Conservation (phyloP, 2,329 filamentous ascomycete genomes). For the Penicillium sp. region DNA sequence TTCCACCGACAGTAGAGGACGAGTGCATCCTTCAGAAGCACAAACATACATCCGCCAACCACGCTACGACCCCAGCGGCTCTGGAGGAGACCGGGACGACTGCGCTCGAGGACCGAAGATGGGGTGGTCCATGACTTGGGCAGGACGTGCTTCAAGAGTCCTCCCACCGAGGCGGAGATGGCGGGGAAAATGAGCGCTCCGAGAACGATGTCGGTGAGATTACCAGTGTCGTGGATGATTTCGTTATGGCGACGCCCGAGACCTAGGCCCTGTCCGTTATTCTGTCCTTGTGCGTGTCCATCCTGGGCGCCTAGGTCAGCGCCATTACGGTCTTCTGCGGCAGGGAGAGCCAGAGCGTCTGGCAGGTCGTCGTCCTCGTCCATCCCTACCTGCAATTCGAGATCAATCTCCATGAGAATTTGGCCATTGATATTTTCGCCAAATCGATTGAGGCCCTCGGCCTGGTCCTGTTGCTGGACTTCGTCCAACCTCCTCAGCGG, state of each 20-base stretch:
- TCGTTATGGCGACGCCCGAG: conserved; percentile 43
- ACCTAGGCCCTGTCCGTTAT: conserved; percentile 23
- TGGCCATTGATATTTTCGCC: conserved; percentile 36
- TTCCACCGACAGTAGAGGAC: conserved; percentile 55
- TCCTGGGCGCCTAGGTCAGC: conserved; percentile 27
- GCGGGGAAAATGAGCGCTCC: conserved; percentile 74
- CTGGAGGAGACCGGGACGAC: conserved; percentile 65
- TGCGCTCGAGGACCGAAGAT: conserved; percentile 33
- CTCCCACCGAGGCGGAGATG: conserved; percentile 72
- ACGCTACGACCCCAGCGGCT: conserved; percentile 84
- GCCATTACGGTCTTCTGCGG: conserved; percentile 18
- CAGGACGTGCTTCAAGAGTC: conserved; percentile 62
- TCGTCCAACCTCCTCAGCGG: conserved; percentile 39
- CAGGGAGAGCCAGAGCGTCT: conserved; percentile 26
- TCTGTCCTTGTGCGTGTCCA: conserved; percentile 22
- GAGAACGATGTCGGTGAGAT: conserved; percentile 56
- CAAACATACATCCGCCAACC: conserved; percentile 79
- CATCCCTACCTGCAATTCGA: conserved; percentile 50
- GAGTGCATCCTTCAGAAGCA: conserved; percentile 69
- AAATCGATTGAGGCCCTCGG: conserved; percentile 24
- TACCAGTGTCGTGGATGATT: conserved; percentile 50
- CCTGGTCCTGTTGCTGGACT: conserved; percentile 33
- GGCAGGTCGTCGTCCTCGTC: conserved; percentile 41
- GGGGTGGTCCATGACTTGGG: conserved; percentile 62
- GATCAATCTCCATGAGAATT: conserved; percentile 46